Conservation (phyloP, 768 basidiomycete species). For the Tylopilus subfusipes region DNA sequence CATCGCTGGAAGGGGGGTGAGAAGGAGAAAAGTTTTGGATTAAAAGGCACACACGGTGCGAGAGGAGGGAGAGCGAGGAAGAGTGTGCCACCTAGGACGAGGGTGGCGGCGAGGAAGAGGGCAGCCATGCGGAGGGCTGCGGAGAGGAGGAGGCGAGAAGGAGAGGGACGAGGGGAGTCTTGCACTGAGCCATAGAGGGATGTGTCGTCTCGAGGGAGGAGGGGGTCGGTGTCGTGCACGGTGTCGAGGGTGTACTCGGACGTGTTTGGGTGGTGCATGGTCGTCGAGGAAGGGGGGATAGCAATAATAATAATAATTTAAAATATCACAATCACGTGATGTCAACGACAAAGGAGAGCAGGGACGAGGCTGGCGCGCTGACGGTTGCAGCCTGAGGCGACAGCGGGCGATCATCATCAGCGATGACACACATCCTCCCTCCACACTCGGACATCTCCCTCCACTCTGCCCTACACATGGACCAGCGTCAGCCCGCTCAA, state of each 20-base stretch:
- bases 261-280: constrained; percentile 34
- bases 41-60: constrained; percentile 55
- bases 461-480: constrained; percentile 67
- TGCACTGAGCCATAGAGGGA: constrained; percentile 49
- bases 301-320: constrained; percentile 1
- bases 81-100: constrained; percentile 72
- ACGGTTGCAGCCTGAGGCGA: constrained; percentile 6
- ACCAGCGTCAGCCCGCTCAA: constrained; percentile 51
- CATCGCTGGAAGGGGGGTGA: constrained; percentile 49
- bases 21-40: background rate
- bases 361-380: constrained; percentile 1
- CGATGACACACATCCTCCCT: constrained; percentile 48
- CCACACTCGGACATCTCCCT: constrained; percentile 49
- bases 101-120: constrained; percentile 67
- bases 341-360: constrained; percentile 21
- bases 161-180: constrained; percentile 34
- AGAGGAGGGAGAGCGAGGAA: constrained; percentile 78
- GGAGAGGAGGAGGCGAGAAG: constrained; percentile 63
- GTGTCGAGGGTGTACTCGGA: constrained; percentile 66
- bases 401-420: constrained; percentile 24
- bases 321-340: constrained; percentile 16
- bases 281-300: background rate
- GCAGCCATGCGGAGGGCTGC: constrained; percentile 82
- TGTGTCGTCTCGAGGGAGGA: constrained; percentile 33
- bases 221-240: constrained; percentile 38